Evolutionary conservation across 179 eudicot species (phyloP), one percentile per base, ranked within the genome.

Genomic region (Sideroxylon spinosum): DNA sequence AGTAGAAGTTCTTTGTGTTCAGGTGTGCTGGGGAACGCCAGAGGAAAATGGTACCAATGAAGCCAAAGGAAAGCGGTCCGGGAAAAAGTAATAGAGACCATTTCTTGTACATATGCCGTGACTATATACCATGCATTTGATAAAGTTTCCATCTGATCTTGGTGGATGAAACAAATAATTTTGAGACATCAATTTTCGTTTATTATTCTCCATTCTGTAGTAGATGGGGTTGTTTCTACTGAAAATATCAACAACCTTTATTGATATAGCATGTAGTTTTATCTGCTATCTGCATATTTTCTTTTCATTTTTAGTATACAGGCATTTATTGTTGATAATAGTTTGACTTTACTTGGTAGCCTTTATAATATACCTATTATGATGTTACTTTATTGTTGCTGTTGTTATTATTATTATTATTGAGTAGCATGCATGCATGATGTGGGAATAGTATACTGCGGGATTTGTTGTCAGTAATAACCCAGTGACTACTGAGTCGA

Each of bases 1-100:
- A 60, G 8, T 13, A 20, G 68, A 75, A 75, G 25, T 22, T 61
- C 7, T 61, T 75, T 16, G 37, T 75, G 9, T 61, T 37, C 78
- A 61, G 69, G 69, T 48, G 55, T 14, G 55, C 20, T 46, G 57
- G 55, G 48, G 56, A 44, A 49, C 1, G 32, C 77, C 28, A 61
- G 59, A 22, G 13, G 48, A 72, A 72, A 46, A 44, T 23, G 46
- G 52, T 9, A 9, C 56, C 23, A 37, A 61, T 48, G 78, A 62
- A 22, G 56, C 25, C 20, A 12, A 62, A 48, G 69, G 77, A 61
- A 75, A 46, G 44, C 37, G 32, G 55, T 46, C 11, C 14, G 13
- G 32, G 73, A 14, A 9, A 20, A 14, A 46, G 19, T 46, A 9
- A 63, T 23, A 61, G 57, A 62, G 62, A 8, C 22, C 32, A 20